Conservation (phyloP, 495 filamentous ascomycete species). For the Lindgomyces ingoldianus region DNA sequence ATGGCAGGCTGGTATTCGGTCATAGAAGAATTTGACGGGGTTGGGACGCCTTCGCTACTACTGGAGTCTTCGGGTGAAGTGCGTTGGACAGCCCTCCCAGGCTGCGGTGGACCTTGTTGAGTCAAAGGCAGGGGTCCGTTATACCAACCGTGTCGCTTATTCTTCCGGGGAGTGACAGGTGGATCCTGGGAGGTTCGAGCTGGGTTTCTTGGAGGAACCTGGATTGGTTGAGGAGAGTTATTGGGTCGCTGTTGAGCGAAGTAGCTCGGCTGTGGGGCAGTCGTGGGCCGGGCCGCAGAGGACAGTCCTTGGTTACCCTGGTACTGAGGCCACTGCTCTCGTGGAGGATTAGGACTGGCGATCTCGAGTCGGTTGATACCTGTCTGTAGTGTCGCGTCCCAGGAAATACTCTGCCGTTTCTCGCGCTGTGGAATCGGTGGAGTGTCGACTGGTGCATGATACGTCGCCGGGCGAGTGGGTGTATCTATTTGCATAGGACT, state of each 20-base stretch:
- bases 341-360: conserved; percentile 55
- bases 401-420: conserved; percentile 48
- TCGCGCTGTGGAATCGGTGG: conserved; percentile 8
- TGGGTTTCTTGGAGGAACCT: conserved; percentile 20
- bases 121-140: conserved; percentile 53
- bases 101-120: conserved; percentile 18
- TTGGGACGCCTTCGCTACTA: conserved; percentile 69
- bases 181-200: conserved; percentile 39
- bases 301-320: conserved; percentile 49
- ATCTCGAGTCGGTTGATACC: conserved; percentile 75
- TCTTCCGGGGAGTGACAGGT: conserved; percentile 56
- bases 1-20: conserved; percentile 66
- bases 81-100: conserved; percentile 45
- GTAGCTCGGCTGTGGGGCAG: conserved; percentile 32
- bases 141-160: conserved; percentile 70
- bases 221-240: conserved; percentile 25
- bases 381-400: conserved; percentile 75
- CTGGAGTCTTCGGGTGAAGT: conserved; percentile 73
- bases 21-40: conserved; percentile 59
- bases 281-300: conserved; percentile 28
- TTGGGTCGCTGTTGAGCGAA: conserved; percentile 10
- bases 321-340: conserved; percentile 60
- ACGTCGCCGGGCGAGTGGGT: conserved; percentile 35
- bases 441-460: conserved; percentile 25
- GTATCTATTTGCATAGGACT: conserved; percentile 49